Conservation (phyloP, 2,329 filamentous ascomycete species). For the Eutypella sp. region DNA sequence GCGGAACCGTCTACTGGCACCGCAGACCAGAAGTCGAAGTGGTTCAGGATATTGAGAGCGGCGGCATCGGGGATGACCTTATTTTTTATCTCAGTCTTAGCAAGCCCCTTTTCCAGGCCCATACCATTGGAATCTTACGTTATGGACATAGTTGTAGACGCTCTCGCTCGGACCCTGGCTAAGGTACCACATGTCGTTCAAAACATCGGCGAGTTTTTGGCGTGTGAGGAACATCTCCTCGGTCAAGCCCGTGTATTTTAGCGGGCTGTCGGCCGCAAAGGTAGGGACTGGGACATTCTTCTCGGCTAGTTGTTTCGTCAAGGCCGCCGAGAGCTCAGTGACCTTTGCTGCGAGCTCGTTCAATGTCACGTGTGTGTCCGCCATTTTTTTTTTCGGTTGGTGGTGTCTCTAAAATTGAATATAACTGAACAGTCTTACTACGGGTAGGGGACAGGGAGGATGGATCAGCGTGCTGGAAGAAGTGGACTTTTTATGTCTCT, state of each 20-base stretch:
- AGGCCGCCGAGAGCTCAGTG: constrained; percentile 36
- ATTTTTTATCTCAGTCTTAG: constrained; percentile 7
- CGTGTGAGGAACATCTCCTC: constrained; percentile 38
- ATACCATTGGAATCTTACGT: constrained; percentile 21
- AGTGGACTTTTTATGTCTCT: too few relatives aligned
- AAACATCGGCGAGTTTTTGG: constrained; percentile 38
- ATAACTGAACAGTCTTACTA: not conserved
- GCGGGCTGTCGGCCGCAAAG: constrained; percentile 38
- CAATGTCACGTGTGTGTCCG: constrained; percentile 31
- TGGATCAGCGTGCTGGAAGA: too few relatives aligned
- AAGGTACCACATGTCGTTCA: constrained; percentile 42
- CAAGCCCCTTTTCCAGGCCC: not conserved
- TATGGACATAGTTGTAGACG: constrained; percentile 40
- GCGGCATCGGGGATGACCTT: constrained; percentile 40
- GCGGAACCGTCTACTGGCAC: constrained; percentile 43
- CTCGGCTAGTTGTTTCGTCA: constrained; percentile 36
- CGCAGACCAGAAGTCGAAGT: constrained; percentile 48
- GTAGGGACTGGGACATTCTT: constrained; percentile 38
- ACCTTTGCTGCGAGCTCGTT: constrained; percentile 40
- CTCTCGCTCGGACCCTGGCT: constrained; percentile 45
- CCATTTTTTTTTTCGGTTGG: constrained; percentile 19
- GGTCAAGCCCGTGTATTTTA: constrained; percentile 36
- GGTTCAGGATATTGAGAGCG: constrained; percentile 42
- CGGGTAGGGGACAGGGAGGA: not conserved
- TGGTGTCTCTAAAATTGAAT: constrained; percentile 1